Conservation (phyloP, 805 yeast genomes). For the Pichia kluyveri region DNA sequence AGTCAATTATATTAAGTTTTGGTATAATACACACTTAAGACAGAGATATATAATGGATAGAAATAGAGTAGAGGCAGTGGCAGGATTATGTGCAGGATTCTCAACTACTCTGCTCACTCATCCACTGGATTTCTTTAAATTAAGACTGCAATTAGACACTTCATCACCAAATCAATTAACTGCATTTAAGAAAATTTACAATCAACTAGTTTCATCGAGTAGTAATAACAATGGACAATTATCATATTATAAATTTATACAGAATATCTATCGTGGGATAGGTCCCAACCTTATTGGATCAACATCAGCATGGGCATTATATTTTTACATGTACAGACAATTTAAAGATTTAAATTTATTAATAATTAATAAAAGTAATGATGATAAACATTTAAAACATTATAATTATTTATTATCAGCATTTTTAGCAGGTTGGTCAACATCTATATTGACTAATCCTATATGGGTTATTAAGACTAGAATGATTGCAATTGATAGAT, state of each 20-base stretch:
- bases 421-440: constrained; percentile 62
- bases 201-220: constrained; percentile 10
- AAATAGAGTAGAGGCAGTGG: constrained; percentile 29
- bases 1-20: too few species aligned
- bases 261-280: constrained; percentile 61
- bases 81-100: constrained; percentile 74
- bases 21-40: too few species aligned
- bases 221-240: constrained; percentile 4
- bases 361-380: constrained; percentile 3
- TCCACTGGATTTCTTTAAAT: constrained; percentile 81
- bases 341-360: constrained; percentile 32
- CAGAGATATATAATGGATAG: too few species aligned
- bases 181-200: constrained; percentile 20
- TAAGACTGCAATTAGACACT: constrained; percentile 63
- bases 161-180: constrained; percentile 22
- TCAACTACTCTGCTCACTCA: constrained; percentile 74
- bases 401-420: constrained; percentile 46
- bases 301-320: constrained; percentile 80
- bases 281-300: constrained; percentile 78
- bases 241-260: constrained; percentile 7
- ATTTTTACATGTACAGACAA: constrained; percentile 68
- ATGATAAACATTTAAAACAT: constrained; percentile 27
- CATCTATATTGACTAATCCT: constrained; percentile 80
- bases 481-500: constrained; percentile 50
- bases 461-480: constrained; percentile 94